These are phyloP conservation scores for Rhynchospora breviuscula DNA, from an alignment of 176 grass and related monocot genomes.

Conservation along the genomic window DNA sequence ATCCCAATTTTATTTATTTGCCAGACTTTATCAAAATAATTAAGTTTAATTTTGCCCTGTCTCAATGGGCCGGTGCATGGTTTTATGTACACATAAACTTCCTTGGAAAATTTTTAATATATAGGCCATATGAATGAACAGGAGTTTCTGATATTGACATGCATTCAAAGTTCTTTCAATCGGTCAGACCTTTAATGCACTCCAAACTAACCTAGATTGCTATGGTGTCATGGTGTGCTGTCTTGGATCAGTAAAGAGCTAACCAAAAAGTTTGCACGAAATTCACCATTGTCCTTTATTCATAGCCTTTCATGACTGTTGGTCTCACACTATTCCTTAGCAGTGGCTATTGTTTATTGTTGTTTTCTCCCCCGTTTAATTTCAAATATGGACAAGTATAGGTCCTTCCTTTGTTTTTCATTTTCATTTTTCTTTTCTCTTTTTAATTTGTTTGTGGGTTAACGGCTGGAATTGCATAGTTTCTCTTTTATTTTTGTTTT, in stretches of 20 bases:
- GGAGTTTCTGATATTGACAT: not conserved
- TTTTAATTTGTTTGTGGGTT: no score
- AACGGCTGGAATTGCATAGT: no score
- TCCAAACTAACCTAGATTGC: not conserved
- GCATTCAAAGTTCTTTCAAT: not conserved
- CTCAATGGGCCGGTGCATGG: not conserved
- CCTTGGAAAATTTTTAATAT: not conserved
- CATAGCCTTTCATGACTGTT: constrained; percentile 1
- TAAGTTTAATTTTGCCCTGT: not conserved
- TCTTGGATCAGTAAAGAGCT: not conserved
- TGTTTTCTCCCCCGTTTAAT: not conserved
- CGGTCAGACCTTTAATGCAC: not conserved
- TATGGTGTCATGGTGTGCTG: not conserved
- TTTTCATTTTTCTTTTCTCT: not conserved
- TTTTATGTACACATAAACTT: not conserved
- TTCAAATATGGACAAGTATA: not conserved
- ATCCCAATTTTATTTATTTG: no score
- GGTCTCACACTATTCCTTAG: constrained; percentile 6
- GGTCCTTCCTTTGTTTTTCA: not conserved
- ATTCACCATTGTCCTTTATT: constrained; percentile 6
- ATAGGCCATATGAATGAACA: not conserved
- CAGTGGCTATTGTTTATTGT: not conserved
- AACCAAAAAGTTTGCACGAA: not conserved
- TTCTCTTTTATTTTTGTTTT: no score
- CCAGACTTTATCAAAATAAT: no score